Evolutionary conservation across 176 grass and related monocot genomes (phyloP), one percentile per base, ranked within the genome.

Genomic region (Luzula sylvatica): DNA sequence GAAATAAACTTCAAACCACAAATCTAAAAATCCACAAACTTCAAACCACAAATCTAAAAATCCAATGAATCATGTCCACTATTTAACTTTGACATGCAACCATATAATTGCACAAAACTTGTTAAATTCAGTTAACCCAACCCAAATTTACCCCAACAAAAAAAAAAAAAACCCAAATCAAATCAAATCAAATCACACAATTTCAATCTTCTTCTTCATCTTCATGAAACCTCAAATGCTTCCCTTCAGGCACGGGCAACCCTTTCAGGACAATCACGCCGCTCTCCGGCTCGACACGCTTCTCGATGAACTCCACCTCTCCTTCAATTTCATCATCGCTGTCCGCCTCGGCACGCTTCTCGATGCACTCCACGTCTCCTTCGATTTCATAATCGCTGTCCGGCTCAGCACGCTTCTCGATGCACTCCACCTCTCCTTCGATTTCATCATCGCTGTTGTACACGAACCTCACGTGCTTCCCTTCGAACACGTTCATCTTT

Each of bases 401-500:
- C 28, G 54, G 66, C 3, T 38, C 58, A n/a, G 24, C 78, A 58
- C 42, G 3, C 13, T 28, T 68, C 38, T 68, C 60, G 27, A 42
- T 50, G 8, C 50, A 50, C 52, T 18, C 67, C 29, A 50, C 72
- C 35, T 86, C 77, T 52, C 50, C 53, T 52, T 86, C 81, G 19
- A 86, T 78, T 70, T 93, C 81, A 13, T 64, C 87, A 16, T 93
- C 77, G 18, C 81, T 86, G 66, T 78, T 78, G 64, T 93, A 93
- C 52, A 93, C 38, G 71, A 93, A 93, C 44, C 81, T 62, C 15
- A 66, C 78, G 81, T 86, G 87, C 76, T 50, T 86, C 12, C 87
- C 81, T 49, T 78, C 67, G 29, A 78, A 86, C 12, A 86, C 74
- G 0, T 62, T 20, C 68, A 86, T 77, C 74, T 71, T 88, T 66